phyloP scores from a whole-genome alignment of 2,329 filamentous ascomycete species.

The Penicillium psychrosexuale region DNA sequence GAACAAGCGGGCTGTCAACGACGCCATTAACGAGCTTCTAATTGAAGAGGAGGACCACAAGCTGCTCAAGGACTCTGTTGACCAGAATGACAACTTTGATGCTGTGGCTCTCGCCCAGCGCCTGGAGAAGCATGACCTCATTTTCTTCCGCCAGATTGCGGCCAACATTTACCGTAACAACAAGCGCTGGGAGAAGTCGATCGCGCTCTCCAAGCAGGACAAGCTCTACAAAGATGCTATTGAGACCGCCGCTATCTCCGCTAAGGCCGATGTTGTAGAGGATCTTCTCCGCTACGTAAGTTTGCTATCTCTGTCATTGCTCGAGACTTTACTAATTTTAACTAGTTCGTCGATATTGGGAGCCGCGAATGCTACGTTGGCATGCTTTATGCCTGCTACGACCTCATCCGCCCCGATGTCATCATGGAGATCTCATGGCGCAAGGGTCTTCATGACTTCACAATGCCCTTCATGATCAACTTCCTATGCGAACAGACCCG shows the following conservation, averaged over 20 bases:
- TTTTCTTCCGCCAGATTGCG: conserved; percentile 99
- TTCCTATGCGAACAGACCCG: conserved; percentile 86
- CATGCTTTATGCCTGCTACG: conserved; percentile 98
- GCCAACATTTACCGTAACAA: conserved; percentile 99
- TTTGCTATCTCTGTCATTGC: conserved; percentile 33
- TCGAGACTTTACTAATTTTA: conserved; percentile 32
- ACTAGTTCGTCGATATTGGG: conserved; percentile 95
- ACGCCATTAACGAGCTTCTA: conserved; percentile 93
- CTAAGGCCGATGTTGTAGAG: conserved; percentile 88
- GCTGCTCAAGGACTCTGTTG: conserved; percentile 92
- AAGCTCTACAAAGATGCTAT: conserved; percentile 99
- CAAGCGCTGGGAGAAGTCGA: conserved; percentile 99
- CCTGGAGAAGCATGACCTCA: conserved; percentile 93
- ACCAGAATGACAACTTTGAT: conserved; percentile 99
- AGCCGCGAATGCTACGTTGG: conserved; percentile 99
- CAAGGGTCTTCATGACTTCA: conserved; percentile 89
- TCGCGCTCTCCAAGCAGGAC: conserved; percentile 95
- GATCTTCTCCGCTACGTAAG: conserved; percentile 95
- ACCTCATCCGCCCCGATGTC: conserved; percentile 87
- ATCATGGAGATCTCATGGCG: conserved; percentile 98
- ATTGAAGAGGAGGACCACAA: conserved; percentile 99
- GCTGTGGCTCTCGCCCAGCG: conserved; percentile 86
- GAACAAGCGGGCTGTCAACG: conserved; percentile 98
- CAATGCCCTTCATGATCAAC: conserved; percentile 99
- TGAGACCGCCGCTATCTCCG: conserved; percentile 89